Conservation (phyloP, 2,329 filamentous ascomycete genomes). For the Colletotrichum chrysophilum region DNA sequence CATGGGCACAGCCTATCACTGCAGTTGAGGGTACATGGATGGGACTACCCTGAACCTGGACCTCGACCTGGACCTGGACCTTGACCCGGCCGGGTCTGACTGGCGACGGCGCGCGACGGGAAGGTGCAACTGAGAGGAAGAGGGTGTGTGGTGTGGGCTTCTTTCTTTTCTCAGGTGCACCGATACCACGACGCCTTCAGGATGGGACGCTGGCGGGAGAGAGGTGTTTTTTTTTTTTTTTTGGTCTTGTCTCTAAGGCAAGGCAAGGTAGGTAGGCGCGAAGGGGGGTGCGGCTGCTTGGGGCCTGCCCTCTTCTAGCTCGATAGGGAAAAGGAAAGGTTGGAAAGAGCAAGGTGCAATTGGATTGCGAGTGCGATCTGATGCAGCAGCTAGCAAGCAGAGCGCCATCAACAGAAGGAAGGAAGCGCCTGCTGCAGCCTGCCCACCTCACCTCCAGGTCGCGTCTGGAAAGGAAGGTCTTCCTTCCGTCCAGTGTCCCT, state of each 20-base stretch:
- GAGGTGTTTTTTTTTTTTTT: not conserved
- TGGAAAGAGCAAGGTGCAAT: not conserved
- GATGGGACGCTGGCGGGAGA: not conserved
- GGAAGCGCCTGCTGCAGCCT: not conserved
- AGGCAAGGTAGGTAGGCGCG: not conserved
- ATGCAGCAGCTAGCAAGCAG: not conserved
- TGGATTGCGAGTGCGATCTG: not conserved
- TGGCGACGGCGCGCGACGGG: slow-evolving; percentile 11
- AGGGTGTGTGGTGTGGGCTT: not conserved
- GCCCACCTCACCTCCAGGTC: not conserved
- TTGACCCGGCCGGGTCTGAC: slow-evolving; percentile 1
- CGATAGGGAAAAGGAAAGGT: not conserved
- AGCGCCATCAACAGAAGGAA: not conserved
- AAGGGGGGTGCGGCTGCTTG: not conserved
- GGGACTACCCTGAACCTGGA: not conserved
- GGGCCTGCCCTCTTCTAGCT: slow-evolving; percentile 1
- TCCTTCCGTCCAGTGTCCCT: not conserved
- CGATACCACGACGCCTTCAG: not conserved
- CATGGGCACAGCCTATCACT: slow-evolving; percentile 19
- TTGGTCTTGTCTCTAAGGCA: not conserved
- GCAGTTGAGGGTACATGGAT: not conserved
- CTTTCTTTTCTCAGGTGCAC: not conserved
- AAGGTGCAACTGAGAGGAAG: slow-evolving; percentile 1
- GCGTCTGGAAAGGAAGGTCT: not conserved
- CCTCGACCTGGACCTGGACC: slow-evolving; percentile 2